Evolutionary conservation across 2,329 filamentous ascomycete species (phyloP).

Genomic region (Coleophoma cylindrospora): DNA sequence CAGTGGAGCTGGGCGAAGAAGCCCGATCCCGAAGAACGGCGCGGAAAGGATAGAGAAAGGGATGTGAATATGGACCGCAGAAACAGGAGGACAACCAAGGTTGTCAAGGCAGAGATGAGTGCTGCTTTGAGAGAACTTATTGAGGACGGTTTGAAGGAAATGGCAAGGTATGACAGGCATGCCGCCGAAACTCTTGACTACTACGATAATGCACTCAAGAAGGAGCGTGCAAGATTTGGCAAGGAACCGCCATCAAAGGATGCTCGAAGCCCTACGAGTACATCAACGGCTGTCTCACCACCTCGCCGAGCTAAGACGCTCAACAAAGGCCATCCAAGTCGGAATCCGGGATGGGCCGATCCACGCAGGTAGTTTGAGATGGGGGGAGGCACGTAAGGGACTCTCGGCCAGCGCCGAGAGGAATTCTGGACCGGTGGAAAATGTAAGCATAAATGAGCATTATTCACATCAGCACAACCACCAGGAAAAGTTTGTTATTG

Average conservation of each 20-base stretch:
- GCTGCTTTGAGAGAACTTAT: conserved; percentile 8
- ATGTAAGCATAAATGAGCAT: no score
- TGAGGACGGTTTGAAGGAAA: conserved; percentile 5
- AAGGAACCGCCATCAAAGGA: neutral
- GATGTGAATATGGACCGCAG: conserved; percentile 11
- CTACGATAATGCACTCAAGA: conserved; percentile 9
- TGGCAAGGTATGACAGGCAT: conserved; percentile 17
- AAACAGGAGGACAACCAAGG: conserved; percentile 1
- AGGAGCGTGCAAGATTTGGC: neutral
- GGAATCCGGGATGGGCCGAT: no score
- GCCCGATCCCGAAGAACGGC: neutral
- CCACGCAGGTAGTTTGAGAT: no score
- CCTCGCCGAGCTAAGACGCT: no score
- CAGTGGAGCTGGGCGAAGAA: conserved; percentile 1
- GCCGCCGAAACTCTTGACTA: neutral
- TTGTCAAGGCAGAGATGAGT: conserved; percentile 7
- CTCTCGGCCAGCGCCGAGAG: no score
- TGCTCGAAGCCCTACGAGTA: no score
- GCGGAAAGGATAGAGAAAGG: neutral
- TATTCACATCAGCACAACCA: no score
- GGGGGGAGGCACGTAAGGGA: no score
- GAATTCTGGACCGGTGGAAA: no score
- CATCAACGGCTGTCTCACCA: no score
- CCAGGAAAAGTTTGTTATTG: no score
- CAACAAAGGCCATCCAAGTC: no score